These are phyloP conservation scores for Rhododendron kiyosumense DNA, from an alignment of 148 eudicot species.

Conservation along the genomic window DNA sequence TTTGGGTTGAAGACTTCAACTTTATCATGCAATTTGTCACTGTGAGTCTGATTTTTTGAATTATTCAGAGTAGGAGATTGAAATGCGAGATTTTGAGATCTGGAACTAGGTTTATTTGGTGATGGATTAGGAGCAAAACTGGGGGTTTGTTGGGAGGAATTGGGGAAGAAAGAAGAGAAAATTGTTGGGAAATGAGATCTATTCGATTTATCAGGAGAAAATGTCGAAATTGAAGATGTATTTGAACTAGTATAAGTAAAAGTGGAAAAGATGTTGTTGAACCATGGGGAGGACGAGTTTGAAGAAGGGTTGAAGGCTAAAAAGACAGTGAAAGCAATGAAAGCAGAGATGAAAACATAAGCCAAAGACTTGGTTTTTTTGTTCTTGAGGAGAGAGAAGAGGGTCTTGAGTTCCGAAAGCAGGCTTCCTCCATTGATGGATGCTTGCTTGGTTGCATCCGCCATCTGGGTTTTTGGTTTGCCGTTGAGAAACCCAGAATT, in stretches of 20 bases:
- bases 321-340: constrained; percentile 53
- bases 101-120: not conserved
- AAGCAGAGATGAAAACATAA: constrained; percentile 47
- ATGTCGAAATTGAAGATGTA: constrained; percentile 5
- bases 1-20: constrained; percentile 27
- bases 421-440: constrained; percentile 41
- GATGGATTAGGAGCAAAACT: not conserved
- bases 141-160: constrained; percentile 19
- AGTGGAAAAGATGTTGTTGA: constrained; percentile 38
- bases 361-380: constrained; percentile 38
- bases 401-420: constrained; percentile 43
- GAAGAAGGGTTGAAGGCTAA: constrained; percentile 61
- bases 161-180: constrained; percentile 37
- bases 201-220: constrained; percentile 22
- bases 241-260: not conserved
- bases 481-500: not conserved
- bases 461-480: constrained; percentile 28
- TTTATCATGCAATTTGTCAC: constrained; percentile 19
- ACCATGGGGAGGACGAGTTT: constrained; percentile 63
- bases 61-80: constrained; percentile 13
- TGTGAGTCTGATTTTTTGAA: constrained; percentile 26
- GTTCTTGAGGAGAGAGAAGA: constrained; percentile 37
- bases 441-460: constrained; percentile 54
- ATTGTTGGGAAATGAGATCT: constrained; percentile 58
- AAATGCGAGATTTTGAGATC: constrained; percentile 23